Percentiles rank a stretch among this genome's conserved stretches.
phyloP scores from a whole-genome alignment of 805 yeast genomes.

The Ogataea wickerhamii region DNA sequence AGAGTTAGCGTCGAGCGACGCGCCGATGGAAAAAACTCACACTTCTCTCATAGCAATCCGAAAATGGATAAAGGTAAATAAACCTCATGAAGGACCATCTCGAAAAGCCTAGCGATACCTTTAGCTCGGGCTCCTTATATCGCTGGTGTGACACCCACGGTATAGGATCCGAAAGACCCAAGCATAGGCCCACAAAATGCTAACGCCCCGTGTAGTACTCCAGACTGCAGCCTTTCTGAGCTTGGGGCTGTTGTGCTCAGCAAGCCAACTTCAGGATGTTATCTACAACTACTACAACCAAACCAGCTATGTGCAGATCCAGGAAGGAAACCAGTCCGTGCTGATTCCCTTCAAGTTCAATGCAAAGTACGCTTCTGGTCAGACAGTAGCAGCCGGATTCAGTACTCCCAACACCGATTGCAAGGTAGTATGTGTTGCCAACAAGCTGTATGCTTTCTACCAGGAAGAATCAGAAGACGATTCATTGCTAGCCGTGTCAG shows the following conservation, averaged over 20 bases:
- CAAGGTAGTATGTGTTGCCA: constrained; percentile 17
- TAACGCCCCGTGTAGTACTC: background rate
- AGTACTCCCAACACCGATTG: constrained; percentile 23
- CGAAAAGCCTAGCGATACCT: no score
- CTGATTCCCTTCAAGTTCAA: constrained; percentile 29
- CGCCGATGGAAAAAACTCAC: no score
- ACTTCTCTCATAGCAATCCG: no score
- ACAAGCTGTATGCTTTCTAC: constrained; percentile 26
- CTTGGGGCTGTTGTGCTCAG: background rate
- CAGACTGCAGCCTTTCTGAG: background rate
- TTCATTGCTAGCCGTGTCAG: constrained; percentile 8
- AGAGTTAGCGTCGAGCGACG: no score
- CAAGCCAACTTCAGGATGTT: constrained; percentile 20
- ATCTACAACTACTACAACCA: constrained; percentile 31
- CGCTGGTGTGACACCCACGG: no score
- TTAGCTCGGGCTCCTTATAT: no score
- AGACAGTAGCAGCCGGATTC: constrained; percentile 11
- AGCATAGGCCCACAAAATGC: background rate
- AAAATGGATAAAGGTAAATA: no score
- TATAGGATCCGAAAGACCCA: no score
- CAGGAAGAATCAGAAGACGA: constrained; percentile 6
- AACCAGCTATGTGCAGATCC: constrained; percentile 28
- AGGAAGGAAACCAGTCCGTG: constrained; percentile 9
- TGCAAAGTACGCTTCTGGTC: constrained; percentile 21
- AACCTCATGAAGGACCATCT: no score